phyloP scores from a whole-genome alignment of 208 protist genomes.

The Leishmania braziliensis region DNA sequence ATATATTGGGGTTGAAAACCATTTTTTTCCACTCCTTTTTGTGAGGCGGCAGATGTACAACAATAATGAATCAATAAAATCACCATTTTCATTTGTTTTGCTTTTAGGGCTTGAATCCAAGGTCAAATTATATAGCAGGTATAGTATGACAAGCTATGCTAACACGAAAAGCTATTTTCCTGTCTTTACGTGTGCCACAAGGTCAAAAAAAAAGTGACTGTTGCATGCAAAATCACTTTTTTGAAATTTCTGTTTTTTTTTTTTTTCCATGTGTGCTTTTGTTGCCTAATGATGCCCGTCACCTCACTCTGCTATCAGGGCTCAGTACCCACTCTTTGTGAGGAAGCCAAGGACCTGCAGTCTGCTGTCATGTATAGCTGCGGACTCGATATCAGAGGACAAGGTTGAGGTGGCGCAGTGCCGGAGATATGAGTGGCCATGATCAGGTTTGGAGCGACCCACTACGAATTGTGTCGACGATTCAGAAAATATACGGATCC shows the following conservation, averaged over 20 bases:
- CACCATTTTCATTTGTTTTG: too few relatives aligned
- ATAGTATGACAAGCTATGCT: not conserved
- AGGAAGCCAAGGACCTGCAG: not conserved
- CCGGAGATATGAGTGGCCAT: not conserved
- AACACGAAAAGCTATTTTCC: not conserved
- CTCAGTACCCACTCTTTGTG: not conserved
- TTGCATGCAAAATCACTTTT: not conserved
- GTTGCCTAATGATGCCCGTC: not conserved
- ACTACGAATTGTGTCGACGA: not conserved
- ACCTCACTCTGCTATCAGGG: not conserved
- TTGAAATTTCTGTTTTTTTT: not conserved
- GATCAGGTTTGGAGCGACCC: not conserved
- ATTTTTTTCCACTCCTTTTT: not conserved
- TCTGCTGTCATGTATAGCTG: not conserved
- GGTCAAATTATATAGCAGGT: not conserved
- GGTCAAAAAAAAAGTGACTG: not conserved
- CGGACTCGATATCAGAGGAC: not conserved
- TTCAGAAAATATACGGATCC: not conserved
- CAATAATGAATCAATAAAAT: not conserved
- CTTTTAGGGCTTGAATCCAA: not conserved
- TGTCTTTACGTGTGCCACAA: not conserved
- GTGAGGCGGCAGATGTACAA: not conserved
- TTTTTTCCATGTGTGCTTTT: not conserved
- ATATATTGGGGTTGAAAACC: not conserved
- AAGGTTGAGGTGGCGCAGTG: not conserved